Conservation (phyloP, 106 monocot genomes). For the Triglochin maritima region DNA sequence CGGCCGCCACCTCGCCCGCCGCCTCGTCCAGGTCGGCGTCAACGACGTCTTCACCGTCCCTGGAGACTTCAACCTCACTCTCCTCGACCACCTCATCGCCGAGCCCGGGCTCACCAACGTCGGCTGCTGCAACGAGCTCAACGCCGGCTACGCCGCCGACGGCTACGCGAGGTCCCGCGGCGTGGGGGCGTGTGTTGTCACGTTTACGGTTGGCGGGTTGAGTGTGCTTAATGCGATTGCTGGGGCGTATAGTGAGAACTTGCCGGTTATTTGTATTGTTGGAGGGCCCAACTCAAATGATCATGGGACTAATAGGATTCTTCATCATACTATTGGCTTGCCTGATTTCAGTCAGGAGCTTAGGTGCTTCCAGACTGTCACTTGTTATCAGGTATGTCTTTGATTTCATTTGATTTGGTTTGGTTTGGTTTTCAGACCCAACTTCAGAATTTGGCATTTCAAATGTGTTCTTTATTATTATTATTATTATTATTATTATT, state of each 20-base stretch:
- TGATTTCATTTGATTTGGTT: not conserved
- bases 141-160: conserved; percentile 31
- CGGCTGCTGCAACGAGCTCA: conserved; percentile 36
- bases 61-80: conserved; percentile 34
- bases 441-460: not conserved
- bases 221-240: conserved; percentile 32
- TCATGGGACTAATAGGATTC: conserved; percentile 32
- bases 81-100: conserved; percentile 31
- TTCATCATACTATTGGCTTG: conserved; percentile 36
- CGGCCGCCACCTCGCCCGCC: conserved; percentile 33
- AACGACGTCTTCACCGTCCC: conserved; percentile 28
- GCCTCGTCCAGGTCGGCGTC: conserved; percentile 30
- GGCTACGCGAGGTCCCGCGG: conserved; percentile 24
- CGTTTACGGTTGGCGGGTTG: conserved; percentile 30
- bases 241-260: conserved; percentile 26
- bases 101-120: conserved; percentile 26
- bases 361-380: conserved; percentile 39
- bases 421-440: not conserved
- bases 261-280: conserved; percentile 22
- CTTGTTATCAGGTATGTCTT: conserved; percentile 19
- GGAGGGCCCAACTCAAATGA: conserved; percentile 34
- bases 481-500: too few relatives aligned
- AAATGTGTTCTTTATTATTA: too few relatives aligned
- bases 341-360: conserved; percentile 39
- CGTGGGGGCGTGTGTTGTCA: conserved; percentile 24